Evolutionary conservation across 208 protist species (phyloP).

Genomic region (Trypanosoma boissoni): DNA sequence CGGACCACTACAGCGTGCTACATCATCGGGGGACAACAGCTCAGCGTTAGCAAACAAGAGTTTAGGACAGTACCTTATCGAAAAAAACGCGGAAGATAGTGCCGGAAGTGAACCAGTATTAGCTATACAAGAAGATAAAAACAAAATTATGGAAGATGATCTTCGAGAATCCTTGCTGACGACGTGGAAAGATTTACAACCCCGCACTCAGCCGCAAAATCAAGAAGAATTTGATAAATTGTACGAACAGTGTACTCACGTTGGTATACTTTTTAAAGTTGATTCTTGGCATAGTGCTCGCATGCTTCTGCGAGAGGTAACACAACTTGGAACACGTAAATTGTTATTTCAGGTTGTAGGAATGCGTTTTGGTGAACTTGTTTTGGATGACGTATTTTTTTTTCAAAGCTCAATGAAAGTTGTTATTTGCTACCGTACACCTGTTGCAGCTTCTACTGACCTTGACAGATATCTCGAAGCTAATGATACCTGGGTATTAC

Average conservation of each 20-base stretch:
- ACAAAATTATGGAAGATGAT: slow-evolving; percentile 15
- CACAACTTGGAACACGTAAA: slow-evolving; percentile 58
- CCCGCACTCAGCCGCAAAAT: slow-evolving; percentile 28
- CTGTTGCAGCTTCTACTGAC: slow-evolving; percentile 43
- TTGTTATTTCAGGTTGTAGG: slow-evolving; percentile 74
- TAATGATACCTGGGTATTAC: slow-evolving; percentile 63
- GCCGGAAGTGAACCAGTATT: not conserved
- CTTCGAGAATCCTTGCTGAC: slow-evolving; percentile 24
- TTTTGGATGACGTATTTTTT: slow-evolving; percentile 67
- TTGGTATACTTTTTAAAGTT: slow-evolving; percentile 86
- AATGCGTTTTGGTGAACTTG: slow-evolving; percentile 73
- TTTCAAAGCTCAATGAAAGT: slow-evolving; percentile 72
- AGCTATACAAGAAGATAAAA: slow-evolving; percentile 1
- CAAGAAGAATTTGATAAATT: slow-evolving; percentile 59
- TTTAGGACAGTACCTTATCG: slow-evolving; percentile 25
- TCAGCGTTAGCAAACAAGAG: slow-evolving; percentile 6
- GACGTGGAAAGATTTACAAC: slow-evolving; percentile 58
- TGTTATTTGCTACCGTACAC: slow-evolving; percentile 78
- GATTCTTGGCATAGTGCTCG: slow-evolving; percentile 86
- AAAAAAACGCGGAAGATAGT: slow-evolving; percentile 20
- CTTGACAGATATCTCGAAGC: slow-evolving; percentile 70
- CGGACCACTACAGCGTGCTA: slow-evolving; percentile 26
- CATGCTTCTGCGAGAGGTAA: slow-evolving; percentile 70
- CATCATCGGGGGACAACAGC: not conserved
- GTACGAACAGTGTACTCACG: slow-evolving; percentile 62